Conservation (phyloP, 2,329 filamentous ascomycete species). For the Fusarium paranaense region DNA sequence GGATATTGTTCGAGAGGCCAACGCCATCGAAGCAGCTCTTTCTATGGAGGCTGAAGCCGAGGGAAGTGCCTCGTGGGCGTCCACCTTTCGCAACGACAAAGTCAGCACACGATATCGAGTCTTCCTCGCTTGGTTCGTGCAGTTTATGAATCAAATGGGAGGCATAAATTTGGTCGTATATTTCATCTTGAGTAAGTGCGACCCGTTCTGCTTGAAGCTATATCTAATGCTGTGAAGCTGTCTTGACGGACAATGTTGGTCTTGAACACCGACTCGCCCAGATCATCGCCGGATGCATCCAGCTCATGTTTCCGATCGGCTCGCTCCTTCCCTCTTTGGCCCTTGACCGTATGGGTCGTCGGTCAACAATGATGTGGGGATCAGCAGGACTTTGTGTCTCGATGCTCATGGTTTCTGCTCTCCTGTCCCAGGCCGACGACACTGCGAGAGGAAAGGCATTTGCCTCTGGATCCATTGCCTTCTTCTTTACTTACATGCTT, state of each 20-base stretch:
- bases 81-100: constrained; percentile 45
- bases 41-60: constrained; percentile 50
- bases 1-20: constrained; percentile 48
- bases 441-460: constrained; percentile 13
- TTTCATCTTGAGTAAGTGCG: constrained; percentile 44
- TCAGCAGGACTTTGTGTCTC: constrained; percentile 36
- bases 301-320: constrained; percentile 54
- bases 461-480: constrained; percentile 22
- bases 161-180: constrained; percentile 60
- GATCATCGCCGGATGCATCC: constrained; percentile 51
- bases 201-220: too few relatives aligned
- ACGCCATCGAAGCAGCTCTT: constrained; percentile 55
- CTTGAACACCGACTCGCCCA: constrained; percentile 39
- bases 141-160: constrained; percentile 55
- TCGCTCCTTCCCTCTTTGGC: constrained; percentile 50
- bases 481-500: constrained; percentile 38
- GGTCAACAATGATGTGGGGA: constrained; percentile 56
- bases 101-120: constrained; percentile 26
- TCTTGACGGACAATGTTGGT: constrained; percentile 23
- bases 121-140: constrained; percentile 29
- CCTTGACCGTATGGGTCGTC: constrained; percentile 52
- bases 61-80: constrained; percentile 50
- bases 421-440: constrained; percentile 20
- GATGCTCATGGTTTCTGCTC: constrained; percentile 33
- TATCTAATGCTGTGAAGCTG: constrained; percentile 3